Base-by-base conservation (phyloP, 345 rosid genomes). In the Luvunga scandens region DNA sequence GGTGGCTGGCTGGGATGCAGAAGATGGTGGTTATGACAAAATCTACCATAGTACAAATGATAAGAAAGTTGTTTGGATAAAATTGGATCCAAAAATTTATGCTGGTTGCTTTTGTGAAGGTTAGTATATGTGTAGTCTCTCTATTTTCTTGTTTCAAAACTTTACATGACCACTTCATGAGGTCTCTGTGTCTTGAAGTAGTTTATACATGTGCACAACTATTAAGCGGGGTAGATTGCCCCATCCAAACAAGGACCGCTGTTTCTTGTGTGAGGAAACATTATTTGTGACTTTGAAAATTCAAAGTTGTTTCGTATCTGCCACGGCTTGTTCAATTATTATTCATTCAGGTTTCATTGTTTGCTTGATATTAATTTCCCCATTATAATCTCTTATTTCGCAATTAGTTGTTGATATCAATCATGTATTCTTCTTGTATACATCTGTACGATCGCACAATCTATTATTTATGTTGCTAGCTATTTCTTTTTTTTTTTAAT, bases 201-300 rank as follows among this genome's bases (percentile, higher is more conserved):
- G 81, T 69, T 77, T 57, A 75, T 78, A 78, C 81, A 67, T 85
- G 82, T 81, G 79, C 75, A 83, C 75, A 81, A 64, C 73, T 69
- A 66, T 53, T 62, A 66, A 75, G 59, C 62, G 25, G 83, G 81
- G 86, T 62, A 33, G 77, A 72, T 73, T 75, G 81, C 81, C 85
- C 75, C 25, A 27, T 63, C 66, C 45, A 72, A 75, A 65, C 72
- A 75, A 70, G 73, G 69, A 64, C 75, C 21, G 61, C 34, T 75
- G 63, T 72, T 72, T 83, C 64, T n/a, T n/a, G 65, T 79, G 83
- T 69, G 79, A 72, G 70, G 33, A 69, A 71, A 72, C 82, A 72
- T 81, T 78, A 72, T 78, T 69, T 79, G 81, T 79, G 84, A 75
- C 60, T 56, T 71, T 27, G 68, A 72, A 76, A 81, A 73, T 73